Evolutionary conservation across 352 stramenopile species (phyloP), one percentile per base, ranked within the genome.

Genomic region (Phytopythium oedochilum): DNA sequence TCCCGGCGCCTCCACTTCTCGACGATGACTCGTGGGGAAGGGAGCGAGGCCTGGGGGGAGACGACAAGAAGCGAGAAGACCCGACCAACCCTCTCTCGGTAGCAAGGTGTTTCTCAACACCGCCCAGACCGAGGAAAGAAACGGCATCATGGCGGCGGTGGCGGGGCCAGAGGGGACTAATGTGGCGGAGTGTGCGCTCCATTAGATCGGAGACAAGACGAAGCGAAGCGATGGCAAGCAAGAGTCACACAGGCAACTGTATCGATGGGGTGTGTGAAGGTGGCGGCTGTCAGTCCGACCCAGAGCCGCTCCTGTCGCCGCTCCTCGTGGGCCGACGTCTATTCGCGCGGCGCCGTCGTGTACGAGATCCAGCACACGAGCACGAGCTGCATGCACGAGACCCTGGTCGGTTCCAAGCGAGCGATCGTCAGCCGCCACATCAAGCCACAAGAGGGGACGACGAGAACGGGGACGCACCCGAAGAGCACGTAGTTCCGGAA

Each of bases 101-200:
- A 77, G 71, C 57, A 73, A 86, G 84, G 84, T 94, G 82, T 90
- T 94, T 92, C 63, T 94, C 42, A 94, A 92, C 84, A 92, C 84
- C 84, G 64, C 84, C 81, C 82, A 73, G 25, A 34, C 55, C 10
- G 28, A 43, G 32, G 47, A 53, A 43, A 48, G 42, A 48, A 48
- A 48, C 23, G 22, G 42, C 15, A 23, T 48, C 42, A 48, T 17
- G 39, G 20, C 39, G 23, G 42, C 15, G 40, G 20, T n/a, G 38
- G n/a, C 8, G 5, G 36, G 3, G 39, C 9, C 3, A 12, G 20
- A 20, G 8, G 5, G 32, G n/a, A n/a, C n/a, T n/a, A n/a, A n/a
- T n/a, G n/a, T n/a, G n/a, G n/a, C n/a, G n/a, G n/a, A n/a, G n/a
- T n/a, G n/a, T n/a, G n/a, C n/a, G n/a, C n/a, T n/a, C n/a, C n/a